A percentile compares a stretch with the other conserved stretches of the same genome.
Conservation (phyloP, 345 rosid genomes). For the Aegle marmelos region DNA sequence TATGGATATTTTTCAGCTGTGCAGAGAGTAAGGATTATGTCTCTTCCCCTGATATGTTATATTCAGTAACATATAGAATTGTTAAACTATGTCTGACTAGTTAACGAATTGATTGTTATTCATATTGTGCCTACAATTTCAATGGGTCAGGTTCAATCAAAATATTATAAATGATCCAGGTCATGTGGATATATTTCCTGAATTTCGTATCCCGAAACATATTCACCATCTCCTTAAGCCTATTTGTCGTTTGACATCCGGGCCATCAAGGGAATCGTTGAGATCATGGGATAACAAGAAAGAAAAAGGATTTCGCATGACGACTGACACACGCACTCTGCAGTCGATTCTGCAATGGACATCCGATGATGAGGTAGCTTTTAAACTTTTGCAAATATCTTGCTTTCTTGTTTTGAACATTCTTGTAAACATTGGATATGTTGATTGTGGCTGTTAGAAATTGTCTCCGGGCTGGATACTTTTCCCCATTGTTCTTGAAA, state of each 20-base stretch:
- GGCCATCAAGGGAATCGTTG: constrained; percentile 30
- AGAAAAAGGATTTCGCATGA: constrained; percentile 64
- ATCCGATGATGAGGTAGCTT: constrained; percentile 74
- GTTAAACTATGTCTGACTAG: background rate
- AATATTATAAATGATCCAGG: constrained; percentile 78
- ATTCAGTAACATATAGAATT: background rate
- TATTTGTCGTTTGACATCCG: constrained; percentile 35
- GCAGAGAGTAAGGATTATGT: constrained; percentile 62
- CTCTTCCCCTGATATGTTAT: background rate
- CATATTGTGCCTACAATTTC: constrained; percentile 5
- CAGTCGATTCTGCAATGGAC: constrained; percentile 69
- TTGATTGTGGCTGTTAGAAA: constrained; percentile 3
- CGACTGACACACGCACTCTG: constrained; percentile 60
- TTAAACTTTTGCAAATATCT: constrained; percentile 7
- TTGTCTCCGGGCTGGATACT: background rate
- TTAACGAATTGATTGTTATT: constrained; percentile 14
- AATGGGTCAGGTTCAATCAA: constrained; percentile 62
- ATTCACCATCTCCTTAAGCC: constrained; percentile 65
- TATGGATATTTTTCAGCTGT: constrained; percentile 53
- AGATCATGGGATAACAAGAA: constrained; percentile 34
- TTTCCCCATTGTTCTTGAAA: background rate
- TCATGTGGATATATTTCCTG: constrained; percentile 79
- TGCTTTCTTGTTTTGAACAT: constrained; percentile 3
- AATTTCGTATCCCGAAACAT: constrained; percentile 63
- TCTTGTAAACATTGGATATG: constrained; percentile 6